Percentiles rank a stretch among this genome's conserved stretches.
Conservation (phyloP, 345 rosid species). For the Eucalyptus erythrocorys region DNA sequence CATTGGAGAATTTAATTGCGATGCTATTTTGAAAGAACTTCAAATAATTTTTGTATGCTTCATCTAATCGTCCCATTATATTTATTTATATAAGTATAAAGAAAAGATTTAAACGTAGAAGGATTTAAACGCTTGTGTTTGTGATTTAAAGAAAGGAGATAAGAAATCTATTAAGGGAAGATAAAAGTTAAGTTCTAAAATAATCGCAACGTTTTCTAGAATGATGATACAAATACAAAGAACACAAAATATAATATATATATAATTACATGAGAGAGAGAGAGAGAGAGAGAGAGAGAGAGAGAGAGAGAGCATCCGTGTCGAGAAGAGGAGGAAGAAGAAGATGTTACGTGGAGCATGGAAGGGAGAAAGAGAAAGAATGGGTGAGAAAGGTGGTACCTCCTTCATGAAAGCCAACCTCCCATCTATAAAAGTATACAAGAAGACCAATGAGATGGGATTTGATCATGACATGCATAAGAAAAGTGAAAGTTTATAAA, state of each 20-base stretch:
- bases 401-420: not conserved
- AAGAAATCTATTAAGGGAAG: not conserved
- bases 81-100: too few species aligned
- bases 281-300: too few species aligned
- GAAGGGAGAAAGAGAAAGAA: not conserved
- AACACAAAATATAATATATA: not conserved
- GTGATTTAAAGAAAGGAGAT: not conserved
- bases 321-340: not conserved
- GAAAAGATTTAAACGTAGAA: not conserved
- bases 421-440: too few species aligned
- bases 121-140: not conserved
- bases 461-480: not conserved
- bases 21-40: not conserved
- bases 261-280: rapidly evolving
- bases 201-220: not conserved
- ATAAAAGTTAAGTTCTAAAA: not conserved
- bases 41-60: not conserved
- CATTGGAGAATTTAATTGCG: not conserved
- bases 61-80: not conserved
- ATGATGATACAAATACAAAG: not conserved
- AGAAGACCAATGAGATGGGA: too few species aligned
- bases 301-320: too few species aligned
- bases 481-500: not conserved
- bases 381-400: rapidly evolving
- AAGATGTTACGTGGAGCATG: rapidly evolving